Conservation (phyloP, 2,329 filamentous ascomycete species). For the Emergomyces orientalis region DNA sequence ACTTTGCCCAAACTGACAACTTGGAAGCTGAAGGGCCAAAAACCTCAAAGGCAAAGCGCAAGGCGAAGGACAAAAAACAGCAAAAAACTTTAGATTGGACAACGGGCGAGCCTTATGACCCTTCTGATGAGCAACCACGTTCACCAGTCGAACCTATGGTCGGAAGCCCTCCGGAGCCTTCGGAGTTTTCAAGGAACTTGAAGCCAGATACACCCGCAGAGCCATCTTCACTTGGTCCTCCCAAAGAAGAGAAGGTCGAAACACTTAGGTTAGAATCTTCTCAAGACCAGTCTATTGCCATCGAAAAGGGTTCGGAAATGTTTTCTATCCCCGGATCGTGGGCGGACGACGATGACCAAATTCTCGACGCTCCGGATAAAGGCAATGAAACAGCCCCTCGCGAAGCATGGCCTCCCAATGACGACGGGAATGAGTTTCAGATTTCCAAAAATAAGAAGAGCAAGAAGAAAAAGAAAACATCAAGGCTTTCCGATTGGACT, state of each 20-base stretch:
- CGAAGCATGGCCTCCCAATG: constrained; percentile 23
- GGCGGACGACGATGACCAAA: constrained; percentile 15
- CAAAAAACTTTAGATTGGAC: background rate
- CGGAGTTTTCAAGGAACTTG: background rate
- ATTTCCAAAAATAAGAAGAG: constrained; percentile 32
- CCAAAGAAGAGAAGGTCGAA: background rate
- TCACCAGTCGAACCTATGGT: background rate
- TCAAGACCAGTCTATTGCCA: background rate
- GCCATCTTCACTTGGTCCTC: background rate
- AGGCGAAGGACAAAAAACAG: constrained; percentile 12
- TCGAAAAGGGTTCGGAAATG: background rate
- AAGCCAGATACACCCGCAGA: background rate
- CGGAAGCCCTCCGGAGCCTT: background rate
- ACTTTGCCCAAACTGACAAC: background rate
- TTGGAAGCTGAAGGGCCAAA: constrained; percentile 11
- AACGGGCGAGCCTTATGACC: background rate
- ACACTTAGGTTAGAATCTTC: background rate
- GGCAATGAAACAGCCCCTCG: constrained; percentile 20
- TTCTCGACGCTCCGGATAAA: constrained; percentile 15
- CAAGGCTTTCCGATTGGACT: constrained; percentile 36
- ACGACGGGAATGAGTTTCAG: constrained; percentile 40
- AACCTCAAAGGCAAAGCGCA: constrained; percentile 32
- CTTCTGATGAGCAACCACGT: background rate
- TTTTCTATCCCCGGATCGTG: background rate
- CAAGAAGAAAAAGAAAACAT: constrained; percentile 28